Conservation (phyloP, 2,329 filamentous ascomycete species). For the Paraconiothyrium brasiliense region DNA sequence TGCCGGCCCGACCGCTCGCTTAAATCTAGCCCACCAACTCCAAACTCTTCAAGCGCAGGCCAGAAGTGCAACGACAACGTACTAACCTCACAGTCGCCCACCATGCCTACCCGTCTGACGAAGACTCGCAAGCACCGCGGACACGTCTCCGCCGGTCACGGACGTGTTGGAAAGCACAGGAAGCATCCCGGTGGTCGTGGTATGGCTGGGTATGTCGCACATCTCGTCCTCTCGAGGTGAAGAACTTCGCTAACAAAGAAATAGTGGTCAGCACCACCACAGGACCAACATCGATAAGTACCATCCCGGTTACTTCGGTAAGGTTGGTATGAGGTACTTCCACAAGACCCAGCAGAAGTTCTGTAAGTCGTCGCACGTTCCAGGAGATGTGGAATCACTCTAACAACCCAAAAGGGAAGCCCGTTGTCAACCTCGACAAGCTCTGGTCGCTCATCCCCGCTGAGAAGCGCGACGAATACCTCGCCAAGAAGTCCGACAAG, state of each 20-base stretch:
- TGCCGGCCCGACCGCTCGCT: constrained; percentile 9
- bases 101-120: constrained; percentile 44
- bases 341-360: constrained; percentile 95
- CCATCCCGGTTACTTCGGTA: constrained; percentile 99
- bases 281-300: constrained; percentile 92
- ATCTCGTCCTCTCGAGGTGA: no score
- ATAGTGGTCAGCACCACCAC: constrained; percentile 90
- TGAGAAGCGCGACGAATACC: constrained; percentile 93
- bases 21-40: constrained; percentile 17
- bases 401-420: constrained; percentile 67
- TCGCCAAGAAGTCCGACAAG: constrained; percentile 78
- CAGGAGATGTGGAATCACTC: no score
- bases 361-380: constrained; percentile 59
- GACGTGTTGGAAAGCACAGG: constrained; percentile 98
- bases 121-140: constrained; percentile 62
- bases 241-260: no score
- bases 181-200: constrained; percentile 80
- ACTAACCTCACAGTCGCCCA: constrained; percentile 42
- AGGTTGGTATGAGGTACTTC: constrained; percentile 78
- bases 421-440: constrained; percentile 99
- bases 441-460: constrained; percentile 94
- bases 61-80: constrained; percentile 12
- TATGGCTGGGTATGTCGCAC: constrained; percentile 70
- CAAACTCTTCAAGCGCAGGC: constrained; percentile 2
- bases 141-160: constrained; percentile 97